Base-by-base conservation (phyloP, 1,139 yeast species). In the Zygotorulaspora mrakii region DNA sequence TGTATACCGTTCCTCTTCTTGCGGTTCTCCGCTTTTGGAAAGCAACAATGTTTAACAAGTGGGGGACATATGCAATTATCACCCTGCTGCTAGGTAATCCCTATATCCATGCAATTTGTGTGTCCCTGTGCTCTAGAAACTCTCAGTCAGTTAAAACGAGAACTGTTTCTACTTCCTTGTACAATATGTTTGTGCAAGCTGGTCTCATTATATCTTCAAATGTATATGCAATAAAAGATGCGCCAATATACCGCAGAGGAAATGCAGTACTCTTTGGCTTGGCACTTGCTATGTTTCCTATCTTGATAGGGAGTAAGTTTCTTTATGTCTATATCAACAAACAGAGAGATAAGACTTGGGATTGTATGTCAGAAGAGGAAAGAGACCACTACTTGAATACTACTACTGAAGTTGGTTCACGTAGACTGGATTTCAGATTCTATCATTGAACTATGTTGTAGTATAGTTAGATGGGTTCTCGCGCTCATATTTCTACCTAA, bases 71-170 rank as follows among this genome's bases (percentile, higher is more conserved):
- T 62, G 70, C 62, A 1, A 50, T 77, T 17, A 64, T 70, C 30
- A 70, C 79, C 0, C 49, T 77, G 28, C 53, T 71, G 1, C 56
- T 75, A 18, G 79, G 77, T 2, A 68, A 68, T 33, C 64, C 68
- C 1, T 77, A 76, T 42, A 66, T 69, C 20, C 75, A 77, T 57
- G 79, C 83, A 2, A 67, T 79, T 40, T 65, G 73, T 49, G 79
- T 78, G 32, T 65, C 78, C 4, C 77, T 84, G 80, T 71, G 74
- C 37, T 77, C 84, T 1, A 62, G 75, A 37, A 80, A 79, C 50
- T 70, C 85, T 9, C 76, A 77, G 48, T 69, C 80, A 20, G 79
- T 81, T 17, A 63, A 78, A 32, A 67, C 76, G 5, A 66, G 88
- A 50, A 73, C 86, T 0, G 73, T 80, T 8, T 69, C 79, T 17